Conservation (phyloP, 2,329 filamentous ascomycete genomes). For the Metarhizium sp. region DNA sequence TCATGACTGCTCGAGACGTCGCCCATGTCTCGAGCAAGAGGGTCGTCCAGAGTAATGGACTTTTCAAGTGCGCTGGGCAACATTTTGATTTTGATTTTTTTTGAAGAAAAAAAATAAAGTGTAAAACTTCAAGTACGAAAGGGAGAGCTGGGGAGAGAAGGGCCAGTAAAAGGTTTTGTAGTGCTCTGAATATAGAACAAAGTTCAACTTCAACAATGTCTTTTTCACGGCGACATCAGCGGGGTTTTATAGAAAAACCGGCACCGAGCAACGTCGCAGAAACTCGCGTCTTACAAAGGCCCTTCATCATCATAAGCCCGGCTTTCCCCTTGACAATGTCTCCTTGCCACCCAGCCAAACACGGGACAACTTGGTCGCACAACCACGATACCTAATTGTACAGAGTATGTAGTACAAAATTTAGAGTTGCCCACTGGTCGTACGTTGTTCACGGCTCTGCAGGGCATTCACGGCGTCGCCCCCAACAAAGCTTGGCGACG, state of each 20-base stretch:
- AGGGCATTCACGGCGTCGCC: neutral
- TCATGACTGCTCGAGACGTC: slow-evolving; percentile 2
- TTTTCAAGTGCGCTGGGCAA: slow-evolving; percentile 6
- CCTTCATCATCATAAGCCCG: neutral
- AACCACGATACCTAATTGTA: neutral
- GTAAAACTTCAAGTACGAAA: too few species aligned
- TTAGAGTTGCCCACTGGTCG: neutral
- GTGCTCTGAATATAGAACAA: neutral
- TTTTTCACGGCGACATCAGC: neutral
- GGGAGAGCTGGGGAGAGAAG: too few species aligned
- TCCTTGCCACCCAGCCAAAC: neutral
- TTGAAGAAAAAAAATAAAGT: too few species aligned
- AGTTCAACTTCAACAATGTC: neutral
- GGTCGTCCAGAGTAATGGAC: slow-evolving; percentile 2
- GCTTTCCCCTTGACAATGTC: too few species aligned
- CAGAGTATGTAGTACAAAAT: neutral
- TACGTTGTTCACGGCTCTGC: neutral
- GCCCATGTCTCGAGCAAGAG: slow-evolving; percentile 5
- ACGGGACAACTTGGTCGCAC: neutral
- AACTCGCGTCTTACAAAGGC: neutral
- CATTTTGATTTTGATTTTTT: slow-evolving; percentile 1
- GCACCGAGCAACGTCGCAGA: neutral
- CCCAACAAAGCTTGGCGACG: neutral
- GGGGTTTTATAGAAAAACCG: neutral
- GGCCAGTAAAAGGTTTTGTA: neutral